Base-by-base conservation (phyloP, 2,329 filamentous ascomycete species). In the Nothopassalora personata region DNA sequence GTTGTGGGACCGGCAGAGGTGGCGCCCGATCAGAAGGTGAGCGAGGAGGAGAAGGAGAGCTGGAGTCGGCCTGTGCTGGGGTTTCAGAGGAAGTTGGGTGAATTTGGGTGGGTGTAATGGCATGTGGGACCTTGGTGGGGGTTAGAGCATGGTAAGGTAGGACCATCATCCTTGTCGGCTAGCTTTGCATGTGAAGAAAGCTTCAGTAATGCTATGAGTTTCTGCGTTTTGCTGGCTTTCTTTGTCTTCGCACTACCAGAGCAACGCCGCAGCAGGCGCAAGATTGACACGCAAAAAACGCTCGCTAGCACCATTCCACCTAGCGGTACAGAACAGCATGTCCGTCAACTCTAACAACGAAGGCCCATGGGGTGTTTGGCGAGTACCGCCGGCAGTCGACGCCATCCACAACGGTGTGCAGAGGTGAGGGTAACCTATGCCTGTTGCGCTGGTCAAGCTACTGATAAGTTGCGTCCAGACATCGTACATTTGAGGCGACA, bases 1-100 rank as follows among this genome's bases (percentile, higher is more conserved):
- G 64, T 72, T 51, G 65, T 72, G 4, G 57, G 18, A 28, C 36
- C 39, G 11, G 48, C 23, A 1, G 56, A n/a, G 31, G 55, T 43
- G 39, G 39, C 39, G 39, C 39, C 39, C 4, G 39, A 43, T 43
- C 39, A 43, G 39, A 43, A 43, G 39, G 39, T 43, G 45, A 28
- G 30, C 19, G 27, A 46, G 19, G n/a, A 48, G 23, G 45, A 60
- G 53, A 46, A 53, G 51, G 51, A 54, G 56, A 31, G 47, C 34
- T 18, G 39, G 33, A 49, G 43, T 28, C 45, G 50, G 11, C 31
- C 33, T 57, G 33, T 28, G 19, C 45, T 23, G 43, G 60, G 50
- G 57, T 49, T 55, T n/a, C 15, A n/a, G 39, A 57, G 59, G 53
- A 47, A 54, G 30, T 50, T 54, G 45, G 60, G 55, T 48, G 39